Evolutionary conservation across 2,329 filamentous ascomycete species (phyloP), one percentile per base, ranked within the genome.

Genomic region (Botryotinia globosa): DNA sequence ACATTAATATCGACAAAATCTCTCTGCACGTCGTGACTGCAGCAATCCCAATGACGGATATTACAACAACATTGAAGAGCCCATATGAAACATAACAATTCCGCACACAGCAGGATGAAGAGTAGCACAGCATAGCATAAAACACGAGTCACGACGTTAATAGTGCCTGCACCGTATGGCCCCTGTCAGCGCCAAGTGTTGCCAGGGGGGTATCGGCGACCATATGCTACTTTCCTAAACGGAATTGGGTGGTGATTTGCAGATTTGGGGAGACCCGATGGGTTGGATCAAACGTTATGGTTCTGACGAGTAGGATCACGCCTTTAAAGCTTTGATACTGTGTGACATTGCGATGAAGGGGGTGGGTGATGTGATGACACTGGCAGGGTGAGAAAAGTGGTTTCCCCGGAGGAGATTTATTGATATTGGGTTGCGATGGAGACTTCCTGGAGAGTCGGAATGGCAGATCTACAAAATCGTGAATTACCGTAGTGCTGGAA

Each of bases 151-250:
- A 67, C 64, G 45, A 67, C 45, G 64, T 67, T 67, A 39, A 45
- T 22, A 39, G 64, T n/a, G 25, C 32, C 45, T 39, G 14, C 14
- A 54, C 29, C 29, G 22, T 34, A 29, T 39, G 45, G 45, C 45
- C 64, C 64, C 64, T 54, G 56, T 63, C 58, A 45, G 66, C 51
- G 54, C 66, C 51, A 69, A 69, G 51, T 22, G 32, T 54, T 42
- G 44, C 37, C 61, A 71, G 69, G 69, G 69, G 69, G 34, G 34
- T 39, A 39, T 71, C 69, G 69, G 59, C 69, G 69, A 71, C 69
- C 69, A 66, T 44, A 71, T 65, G 34, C 34, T 64, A 20, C 45
- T 51, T 39, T 45, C 34, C 34, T 16, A 61, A n/a, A 34, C 18
- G 44, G 34, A 37, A n/a, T 51, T 10, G 10, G 32, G 42, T 48